Evolutionary conservation across 129 eudicot species (phyloP).

Genomic region (Deinandra increscens): DNA sequence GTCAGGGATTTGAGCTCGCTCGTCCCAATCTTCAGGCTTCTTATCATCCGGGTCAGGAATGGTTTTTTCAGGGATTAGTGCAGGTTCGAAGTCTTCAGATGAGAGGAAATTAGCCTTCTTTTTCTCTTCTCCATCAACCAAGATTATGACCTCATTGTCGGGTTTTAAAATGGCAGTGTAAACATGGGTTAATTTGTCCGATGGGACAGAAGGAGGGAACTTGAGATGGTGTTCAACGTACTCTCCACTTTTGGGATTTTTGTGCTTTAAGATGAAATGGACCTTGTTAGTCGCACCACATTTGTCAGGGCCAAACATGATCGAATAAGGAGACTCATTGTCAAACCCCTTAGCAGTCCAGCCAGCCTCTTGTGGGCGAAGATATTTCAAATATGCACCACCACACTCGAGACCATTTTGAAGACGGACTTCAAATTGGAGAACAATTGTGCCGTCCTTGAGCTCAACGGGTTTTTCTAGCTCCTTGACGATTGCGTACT

Average conservation of each 20-base stretch:
- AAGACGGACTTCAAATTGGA: conserved; percentile 85
- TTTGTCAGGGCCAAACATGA: conserved; percentile 96
- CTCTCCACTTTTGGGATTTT: conserved; percentile 87
- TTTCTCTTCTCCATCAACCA: conserved; percentile 93
- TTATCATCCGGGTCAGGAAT: conserved; percentile 95
- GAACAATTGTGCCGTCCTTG: conserved; percentile 66
- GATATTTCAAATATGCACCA: conserved; percentile 88
- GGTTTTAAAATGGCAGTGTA: conserved; percentile 93
- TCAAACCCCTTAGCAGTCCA: conserved; percentile 88
- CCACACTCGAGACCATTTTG: conserved; percentile 98
- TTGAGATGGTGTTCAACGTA: conserved; percentile 89
- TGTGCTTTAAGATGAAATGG: conserved; percentile 90
- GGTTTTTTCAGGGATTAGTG: conserved; percentile 71
- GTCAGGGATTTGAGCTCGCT: conserved; percentile 83
- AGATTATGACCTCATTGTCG: conserved; percentile 56
- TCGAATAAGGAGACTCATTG: conserved; percentile 82
- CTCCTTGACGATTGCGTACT: conserved; percentile 87
- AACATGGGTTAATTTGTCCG: conserved; percentile 82
- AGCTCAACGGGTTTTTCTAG: conserved; percentile 70
- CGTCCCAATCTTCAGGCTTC: conserved; percentile 97
- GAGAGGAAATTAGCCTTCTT: conserved; percentile 82
- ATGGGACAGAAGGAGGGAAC: conserved; percentile 89
- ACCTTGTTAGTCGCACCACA: conserved; percentile 97
- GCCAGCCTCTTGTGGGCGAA: conserved; percentile 88
- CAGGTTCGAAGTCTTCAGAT: conserved; percentile 77